phyloP scores from a whole-genome alignment of 345 rosid genomes.

The Ailanthus altissimus region DNA sequence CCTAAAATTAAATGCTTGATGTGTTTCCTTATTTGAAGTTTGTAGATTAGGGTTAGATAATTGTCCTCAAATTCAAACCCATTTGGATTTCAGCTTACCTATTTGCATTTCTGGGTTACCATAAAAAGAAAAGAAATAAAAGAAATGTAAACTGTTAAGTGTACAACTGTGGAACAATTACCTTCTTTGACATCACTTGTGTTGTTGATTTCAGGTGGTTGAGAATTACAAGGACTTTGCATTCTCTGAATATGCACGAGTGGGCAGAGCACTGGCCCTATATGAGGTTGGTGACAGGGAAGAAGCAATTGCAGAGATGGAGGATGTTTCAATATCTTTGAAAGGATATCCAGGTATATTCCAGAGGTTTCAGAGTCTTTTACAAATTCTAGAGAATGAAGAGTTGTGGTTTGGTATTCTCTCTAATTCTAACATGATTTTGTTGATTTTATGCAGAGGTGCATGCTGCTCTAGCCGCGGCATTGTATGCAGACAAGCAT shows the following conservation, averaged over 20 bases:
- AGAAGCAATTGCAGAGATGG: slow-evolving; percentile 67
- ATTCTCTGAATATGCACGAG: slow-evolving; percentile 60
- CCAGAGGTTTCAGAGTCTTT: background rate
- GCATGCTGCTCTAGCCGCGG: slow-evolving; percentile 68
- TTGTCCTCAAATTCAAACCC: background rate
- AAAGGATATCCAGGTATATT: slow-evolving; percentile 61
- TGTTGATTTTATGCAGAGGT: slow-evolving; percentile 39
- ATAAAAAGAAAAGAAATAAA: background rate
- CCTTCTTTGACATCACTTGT: background rate
- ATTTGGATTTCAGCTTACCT: no score
- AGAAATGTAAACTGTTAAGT: no score
- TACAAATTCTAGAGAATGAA: background rate
- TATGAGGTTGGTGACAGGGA: slow-evolving; percentile 60
- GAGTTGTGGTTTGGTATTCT: background rate
- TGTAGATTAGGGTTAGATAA: background rate
- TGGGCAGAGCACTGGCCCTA: slow-evolving; percentile 57
- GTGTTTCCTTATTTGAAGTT: background rate
- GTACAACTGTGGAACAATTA: no score
- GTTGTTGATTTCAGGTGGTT: slow-evolving; percentile 38
- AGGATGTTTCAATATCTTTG: slow-evolving; percentile 57
- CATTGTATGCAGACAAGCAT: slow-evolving; percentile 57
- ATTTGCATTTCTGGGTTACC: no score
- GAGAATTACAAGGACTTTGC: slow-evolving; percentile 61
- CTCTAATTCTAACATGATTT: background rate
- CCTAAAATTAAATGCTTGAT: background rate